These are phyloP conservation scores for Tulasnella sp. DNA, from an alignment of 768 basidiomycete genomes.

Conservation along the genomic window DNA sequence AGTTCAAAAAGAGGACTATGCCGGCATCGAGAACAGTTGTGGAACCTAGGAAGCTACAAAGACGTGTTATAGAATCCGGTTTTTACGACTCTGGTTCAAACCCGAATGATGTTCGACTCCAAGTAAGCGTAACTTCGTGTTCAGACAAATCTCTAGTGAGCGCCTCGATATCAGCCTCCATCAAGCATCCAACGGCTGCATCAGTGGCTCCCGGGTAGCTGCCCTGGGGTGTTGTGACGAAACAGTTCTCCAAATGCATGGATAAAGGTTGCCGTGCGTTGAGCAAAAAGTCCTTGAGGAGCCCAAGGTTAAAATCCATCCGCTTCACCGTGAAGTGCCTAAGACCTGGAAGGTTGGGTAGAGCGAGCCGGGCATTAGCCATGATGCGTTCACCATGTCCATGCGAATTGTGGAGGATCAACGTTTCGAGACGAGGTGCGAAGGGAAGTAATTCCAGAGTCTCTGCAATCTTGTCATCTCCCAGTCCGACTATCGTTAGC, in stretches of 20 bases:
- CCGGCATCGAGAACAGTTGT: too few relatives aligned
- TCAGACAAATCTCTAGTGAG: not conserved
- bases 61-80: not conserved
- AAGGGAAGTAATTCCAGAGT: not conserved
- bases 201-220: not conserved
- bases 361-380: not conserved
- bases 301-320: not conserved
- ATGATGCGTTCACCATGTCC: not conserved
- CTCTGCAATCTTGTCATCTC: not conserved
- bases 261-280: not conserved
- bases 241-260: not conserved
- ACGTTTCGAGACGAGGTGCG: not conserved
- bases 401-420: not conserved
- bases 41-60: not conserved
- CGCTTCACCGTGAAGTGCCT: not conserved
- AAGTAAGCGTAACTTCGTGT: not conserved
- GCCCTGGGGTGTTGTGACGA: not conserved
- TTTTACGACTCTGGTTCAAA: not conserved
- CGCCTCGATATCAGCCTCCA: not conserved
- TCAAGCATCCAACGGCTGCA: not conserved
- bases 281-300: not conserved
- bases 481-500: not conserved
- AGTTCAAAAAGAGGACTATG: too few relatives aligned
- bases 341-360: not conserved
- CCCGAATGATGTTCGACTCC: not conserved